A percentile compares a stretch with the other conserved stretches of the same genome.
These are phyloP conservation scores for Cavenderia fasciculata DNA, from an alignment of 78 protist species.

Conservation along the genomic window DNA sequence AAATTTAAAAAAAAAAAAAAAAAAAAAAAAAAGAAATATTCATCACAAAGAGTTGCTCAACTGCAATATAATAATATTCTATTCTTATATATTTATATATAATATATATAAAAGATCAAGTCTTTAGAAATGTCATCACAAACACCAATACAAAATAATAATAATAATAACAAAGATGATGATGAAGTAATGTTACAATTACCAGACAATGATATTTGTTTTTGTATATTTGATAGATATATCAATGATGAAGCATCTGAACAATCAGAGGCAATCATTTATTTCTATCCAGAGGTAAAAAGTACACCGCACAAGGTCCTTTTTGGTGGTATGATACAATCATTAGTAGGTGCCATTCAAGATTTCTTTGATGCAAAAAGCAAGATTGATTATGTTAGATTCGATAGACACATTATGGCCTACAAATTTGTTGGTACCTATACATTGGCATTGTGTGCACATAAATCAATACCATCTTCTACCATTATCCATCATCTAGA, in stretches of 20 bases:
- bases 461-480: conserved; percentile 33
- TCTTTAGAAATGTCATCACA: too few relatives aligned
- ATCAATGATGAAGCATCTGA: conserved; percentile 28
- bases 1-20: too few relatives aligned
- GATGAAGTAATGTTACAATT: too few relatives aligned
- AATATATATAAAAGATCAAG: too few relatives aligned
- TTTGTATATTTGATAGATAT: conserved; percentile 46
- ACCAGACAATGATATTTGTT: conserved; percentile 11
- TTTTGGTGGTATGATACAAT: conserved; percentile 56
- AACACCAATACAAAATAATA: too few relatives aligned
- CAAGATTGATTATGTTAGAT: conserved; percentile 1
- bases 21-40: too few relatives aligned
- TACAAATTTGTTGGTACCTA: conserved; percentile 29
- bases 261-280: conserved; percentile 21
- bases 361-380: conserved; percentile 13
- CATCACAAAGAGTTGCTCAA: too few relatives aligned
- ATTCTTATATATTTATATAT: too few relatives aligned
- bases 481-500: conserved; percentile 16
- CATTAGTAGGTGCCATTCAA: background rate
- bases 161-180: too few relatives aligned
- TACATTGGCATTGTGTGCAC: conserved; percentile 21
- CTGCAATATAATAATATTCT: too few relatives aligned
- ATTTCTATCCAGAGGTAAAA: conserved; percentile 42
- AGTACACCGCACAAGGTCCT: background rate
- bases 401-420: conserved; percentile 17